Evolutionary conservation across 1,139 yeast genomes (phyloP).

Genomic region (Trichomonascaceae sp.): DNA sequence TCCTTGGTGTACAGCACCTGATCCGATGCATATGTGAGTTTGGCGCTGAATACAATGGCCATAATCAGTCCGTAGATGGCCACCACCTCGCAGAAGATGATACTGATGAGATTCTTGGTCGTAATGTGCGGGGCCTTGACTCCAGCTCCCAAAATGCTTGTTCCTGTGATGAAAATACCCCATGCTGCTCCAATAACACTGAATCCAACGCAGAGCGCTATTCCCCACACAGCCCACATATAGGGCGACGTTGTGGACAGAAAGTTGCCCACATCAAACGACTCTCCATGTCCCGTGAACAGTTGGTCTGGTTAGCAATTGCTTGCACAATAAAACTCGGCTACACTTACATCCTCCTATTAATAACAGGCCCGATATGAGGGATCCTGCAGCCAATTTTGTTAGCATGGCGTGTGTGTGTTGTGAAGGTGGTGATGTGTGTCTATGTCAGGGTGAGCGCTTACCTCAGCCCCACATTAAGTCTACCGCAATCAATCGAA

Average conservation of each 20-base stretch:
- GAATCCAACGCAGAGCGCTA: conserved; percentile 84
- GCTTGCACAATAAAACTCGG: conserved; percentile 1
- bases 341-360: conserved; percentile 20
- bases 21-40: conserved; percentile 60
- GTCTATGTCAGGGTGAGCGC: no score
- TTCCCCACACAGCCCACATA: conserved; percentile 93
- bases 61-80: conserved; percentile 96
- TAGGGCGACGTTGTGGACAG: conserved; percentile 82
- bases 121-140: conserved; percentile 95
- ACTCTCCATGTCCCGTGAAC: conserved; percentile 84
- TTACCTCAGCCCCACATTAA: no score
- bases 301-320: conserved; percentile 41
- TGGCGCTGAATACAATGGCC: conserved; percentile 94
- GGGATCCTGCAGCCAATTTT: no score
- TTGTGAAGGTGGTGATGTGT: no score
- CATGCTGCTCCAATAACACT: conserved; percentile 98
- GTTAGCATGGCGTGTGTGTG: no score
- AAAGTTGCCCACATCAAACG: conserved; percentile 82
- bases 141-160: conserved; percentile 94
- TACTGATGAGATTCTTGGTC: conserved; percentile 89
- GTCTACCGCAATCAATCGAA: no score
- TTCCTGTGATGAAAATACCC: conserved; percentile 96
- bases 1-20: conserved; percentile 57
- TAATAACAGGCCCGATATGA: conserved; percentile 9
- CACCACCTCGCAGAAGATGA: conserved; percentile 98